Percentiles rank a stretch among this genome's conserved stretches.
Conservation (phyloP, 495 filamentous ascomycete genomes). For the Hyaloscypha variabilis region DNA sequence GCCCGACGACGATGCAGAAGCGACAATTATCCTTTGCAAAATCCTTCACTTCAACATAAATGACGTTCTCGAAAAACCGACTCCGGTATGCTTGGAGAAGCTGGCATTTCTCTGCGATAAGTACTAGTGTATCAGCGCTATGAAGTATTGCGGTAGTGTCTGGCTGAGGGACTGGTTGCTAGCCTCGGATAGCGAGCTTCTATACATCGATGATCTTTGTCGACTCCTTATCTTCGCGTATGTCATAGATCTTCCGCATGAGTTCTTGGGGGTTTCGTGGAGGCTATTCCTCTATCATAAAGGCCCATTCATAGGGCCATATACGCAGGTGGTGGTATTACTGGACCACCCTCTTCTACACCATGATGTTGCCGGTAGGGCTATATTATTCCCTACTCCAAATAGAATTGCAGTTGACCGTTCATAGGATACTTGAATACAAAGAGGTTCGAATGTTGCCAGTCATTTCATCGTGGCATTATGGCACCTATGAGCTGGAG, state of each 20-base stretch:
- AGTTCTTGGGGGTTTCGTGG: not conserved
- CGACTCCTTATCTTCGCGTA: slow-evolving; percentile 5
- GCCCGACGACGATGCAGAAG: slow-evolving; percentile 1
- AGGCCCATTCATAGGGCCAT: slow-evolving; percentile 1
- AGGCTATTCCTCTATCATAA: not conserved
- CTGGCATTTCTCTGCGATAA: slow-evolving; percentile 4
- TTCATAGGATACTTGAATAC: not conserved
- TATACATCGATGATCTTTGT: not conserved
- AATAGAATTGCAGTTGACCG: not conserved
- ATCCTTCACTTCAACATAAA: slow-evolving; percentile 6
- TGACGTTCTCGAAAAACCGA: not conserved
- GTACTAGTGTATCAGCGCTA: slow-evolving; percentile 1
- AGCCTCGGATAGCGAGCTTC: not conserved
- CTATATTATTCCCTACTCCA: not conserved
- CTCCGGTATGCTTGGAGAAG: not conserved
- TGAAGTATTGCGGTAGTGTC: slow-evolving; percentile 2
- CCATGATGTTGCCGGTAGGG: not conserved
- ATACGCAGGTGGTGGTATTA: not conserved
- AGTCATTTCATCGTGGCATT: slow-evolving; percentile 3
- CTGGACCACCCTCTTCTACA: slow-evolving; percentile 3
- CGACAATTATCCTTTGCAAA: slow-evolving; percentile 2
- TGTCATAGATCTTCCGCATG: slow-evolving; percentile 1
- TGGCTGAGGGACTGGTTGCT: slow-evolving; percentile 5
- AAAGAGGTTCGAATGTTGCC: slow-evolving; percentile 1
- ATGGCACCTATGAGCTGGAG: not conserved